Evolutionary conservation across 2,329 filamentous ascomycete species (phyloP).

Genomic region (Alternaria consortialis): DNA sequence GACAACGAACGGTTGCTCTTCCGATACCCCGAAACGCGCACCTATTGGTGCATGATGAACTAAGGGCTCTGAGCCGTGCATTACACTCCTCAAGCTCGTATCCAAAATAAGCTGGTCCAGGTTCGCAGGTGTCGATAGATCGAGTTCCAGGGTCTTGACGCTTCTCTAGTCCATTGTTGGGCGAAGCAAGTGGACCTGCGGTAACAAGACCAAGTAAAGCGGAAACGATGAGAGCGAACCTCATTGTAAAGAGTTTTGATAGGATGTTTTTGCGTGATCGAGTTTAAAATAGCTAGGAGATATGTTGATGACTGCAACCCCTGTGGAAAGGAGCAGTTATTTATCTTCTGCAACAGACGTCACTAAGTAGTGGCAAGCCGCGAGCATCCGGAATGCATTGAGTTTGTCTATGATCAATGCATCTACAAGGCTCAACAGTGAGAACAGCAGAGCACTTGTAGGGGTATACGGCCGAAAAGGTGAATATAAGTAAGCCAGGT

Average conservation of each 20-base stretch:
- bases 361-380: not conserved
- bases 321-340: not conserved
- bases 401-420: too few relatives aligned
- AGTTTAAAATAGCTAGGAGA: not conserved
- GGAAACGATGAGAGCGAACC: not conserved
- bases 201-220: not conserved
- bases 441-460: too few relatives aligned
- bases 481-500: too few relatives aligned
- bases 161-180: not conserved
- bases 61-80: not conserved
- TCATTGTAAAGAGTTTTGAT: not conserved
- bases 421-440: too few relatives aligned
- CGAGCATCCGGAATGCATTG: not conserved
- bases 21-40: too few relatives aligned
- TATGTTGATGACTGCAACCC: not conserved
- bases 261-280: not conserved
- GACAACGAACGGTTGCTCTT: too few relatives aligned
- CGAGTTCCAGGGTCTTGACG: not conserved
- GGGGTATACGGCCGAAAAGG: too few relatives aligned
- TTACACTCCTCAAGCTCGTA: not conserved
- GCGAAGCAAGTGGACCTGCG: not conserved
- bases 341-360: not conserved
- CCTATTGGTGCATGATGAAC: not conserved
- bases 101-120: not conserved
- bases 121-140: not conserved